Conservation (phyloP, 306 rosid species). For the Herpetospermum pedunculosum region DNA sequence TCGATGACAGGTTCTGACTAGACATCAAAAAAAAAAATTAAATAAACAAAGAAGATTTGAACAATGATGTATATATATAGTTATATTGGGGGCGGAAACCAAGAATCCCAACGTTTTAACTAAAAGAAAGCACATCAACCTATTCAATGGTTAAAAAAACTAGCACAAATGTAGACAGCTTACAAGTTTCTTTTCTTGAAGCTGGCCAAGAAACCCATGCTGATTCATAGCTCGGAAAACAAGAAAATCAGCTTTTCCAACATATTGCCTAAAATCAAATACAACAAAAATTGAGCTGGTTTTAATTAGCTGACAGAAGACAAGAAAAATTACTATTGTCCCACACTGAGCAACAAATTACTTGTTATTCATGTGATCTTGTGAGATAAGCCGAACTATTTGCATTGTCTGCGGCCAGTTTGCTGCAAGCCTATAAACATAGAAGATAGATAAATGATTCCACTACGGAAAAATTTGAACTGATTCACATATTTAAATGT, state of each 20-base stretch:
- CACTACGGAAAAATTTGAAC: not conserved
- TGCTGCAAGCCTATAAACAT: slow-evolving; percentile 74
- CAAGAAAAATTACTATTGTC: not conserved
- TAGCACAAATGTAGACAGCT: slow-evolving; percentile 12
- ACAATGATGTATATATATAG: not conserved
- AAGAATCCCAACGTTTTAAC: not conserved
- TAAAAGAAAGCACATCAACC: not conserved
- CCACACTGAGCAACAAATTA: slow-evolving; percentile 15
- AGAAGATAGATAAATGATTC: slow-evolving; percentile 8
- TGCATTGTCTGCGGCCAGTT: slow-evolving; percentile 92
- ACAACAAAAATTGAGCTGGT: slow-evolving; percentile 10
- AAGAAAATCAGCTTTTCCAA: slow-evolving; percentile 91
- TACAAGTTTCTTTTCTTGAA: slow-evolving; percentile 96
- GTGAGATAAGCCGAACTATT: slow-evolving; percentile 89
- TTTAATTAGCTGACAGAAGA: not conserved
- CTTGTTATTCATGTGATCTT: slow-evolving; percentile 97
- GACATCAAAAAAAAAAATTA: not conserved
- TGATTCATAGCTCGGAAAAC: slow-evolving; percentile 91
- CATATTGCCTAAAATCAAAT: slow-evolving; percentile 60
- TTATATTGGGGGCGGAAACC: not conserved
- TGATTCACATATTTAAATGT: not conserved
- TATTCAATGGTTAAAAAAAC: not conserved
- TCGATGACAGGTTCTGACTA: not conserved
- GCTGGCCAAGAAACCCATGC: slow-evolving; percentile 88
- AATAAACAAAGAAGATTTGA: not conserved